Percentiles rank a stretch among this genome's conserved stretches.
These are phyloP conservation scores for Aspergillus aculeatus DNA, from an alignment of 2,329 filamentous ascomycete species.

Conservation along the genomic window DNA sequence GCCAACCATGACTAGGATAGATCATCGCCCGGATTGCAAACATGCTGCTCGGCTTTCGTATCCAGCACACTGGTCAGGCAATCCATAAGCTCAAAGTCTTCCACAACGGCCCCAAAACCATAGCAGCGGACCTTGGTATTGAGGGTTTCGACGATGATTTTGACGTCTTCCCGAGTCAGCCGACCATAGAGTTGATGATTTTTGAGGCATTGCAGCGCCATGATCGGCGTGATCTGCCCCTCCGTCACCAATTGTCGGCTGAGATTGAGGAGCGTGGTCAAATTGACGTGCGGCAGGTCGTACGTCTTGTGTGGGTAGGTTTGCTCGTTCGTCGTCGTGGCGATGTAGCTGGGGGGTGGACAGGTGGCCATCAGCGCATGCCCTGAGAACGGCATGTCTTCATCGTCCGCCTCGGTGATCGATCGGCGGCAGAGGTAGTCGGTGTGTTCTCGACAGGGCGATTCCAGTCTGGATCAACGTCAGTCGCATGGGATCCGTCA, in stretches of 20 bases:
- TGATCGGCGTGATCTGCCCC: conserved; percentile 83
- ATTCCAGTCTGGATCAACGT: conserved; percentile 55
- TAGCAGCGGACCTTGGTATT: conserved; percentile 84
- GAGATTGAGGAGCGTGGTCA: conserved; percentile 78
- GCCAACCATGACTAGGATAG: conserved; percentile 32
- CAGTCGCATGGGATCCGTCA: not conserved
- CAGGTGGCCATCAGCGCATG: conserved; percentile 93
- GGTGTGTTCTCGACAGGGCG: conserved; percentile 49
- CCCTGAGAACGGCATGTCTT: conserved; percentile 66
- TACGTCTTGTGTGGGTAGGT: conserved; percentile 71
- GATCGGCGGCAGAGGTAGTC: conserved; percentile 88
- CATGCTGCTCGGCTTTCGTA: conserved; percentile 31
- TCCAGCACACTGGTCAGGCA: conserved; percentile 70
- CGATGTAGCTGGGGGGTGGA: conserved; percentile 67
- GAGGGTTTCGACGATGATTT: conserved; percentile 69
- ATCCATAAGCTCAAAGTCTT: conserved; percentile 67
- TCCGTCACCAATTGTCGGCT: conserved; percentile 80
- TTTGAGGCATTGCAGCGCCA: conserved; percentile 85
- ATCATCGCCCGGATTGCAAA: conserved; percentile 30
- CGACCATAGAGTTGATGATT: conserved; percentile 67
- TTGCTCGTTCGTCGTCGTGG: conserved; percentile 52
- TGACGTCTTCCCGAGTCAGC: conserved; percentile 67
- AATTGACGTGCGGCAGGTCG: conserved; percentile 71
- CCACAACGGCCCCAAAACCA: conserved; percentile 71
- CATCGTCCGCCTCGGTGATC: conserved; percentile 56